Evolutionary conservation across 2,329 filamentous ascomycete genomes (phyloP), one percentile per base, ranked within the genome.

Genomic region (Aspergillus candidus): DNA sequence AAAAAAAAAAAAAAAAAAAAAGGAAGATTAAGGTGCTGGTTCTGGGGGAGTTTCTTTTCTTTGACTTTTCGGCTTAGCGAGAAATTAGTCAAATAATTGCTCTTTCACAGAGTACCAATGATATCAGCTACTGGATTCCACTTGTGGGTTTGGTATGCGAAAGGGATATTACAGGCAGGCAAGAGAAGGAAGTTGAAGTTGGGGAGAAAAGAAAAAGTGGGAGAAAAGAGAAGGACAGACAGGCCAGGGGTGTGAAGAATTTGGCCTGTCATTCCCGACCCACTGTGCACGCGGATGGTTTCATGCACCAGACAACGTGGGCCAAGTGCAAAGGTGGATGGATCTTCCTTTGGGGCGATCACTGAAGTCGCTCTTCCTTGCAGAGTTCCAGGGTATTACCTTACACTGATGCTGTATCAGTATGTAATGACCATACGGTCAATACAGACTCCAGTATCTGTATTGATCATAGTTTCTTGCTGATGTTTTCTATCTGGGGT

Each of bases 291-390:
- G 62, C 62, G 62, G 58, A 61, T 56, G 58, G 60, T 64, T 59
- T 60, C 58, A 62, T 61, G 62, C 62, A 61, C 58, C 56, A 59
- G 57, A 61, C 57, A 65, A 65, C 62, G 62, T 65, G 62, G 62
- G 61, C 59, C 57, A 61, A 59, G 56, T 51, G 48, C 44, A 48
- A 42, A 51, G 44, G 44, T 53, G 50, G 52, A 55, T 51, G 49
- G 52, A 55, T 55, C 52, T 45, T 51, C 52, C 50, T 48, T 51
- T 55, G 44, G 47, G 48, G 45, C 51, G 54, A 55, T 56, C 53
- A 54, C 37, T 50, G 41, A 58, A 58, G 50, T 37, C 43, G 37
- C 37, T 40, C 41, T 49, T 52, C 46, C 48, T 47, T 56, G 53
- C 52, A 53, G 49, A 52, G 35, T 46, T 35, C 42, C 41, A 48